A percentile compares a stretch with the other conserved stretches of the same genome.
Conservation (phyloP, 2,329 filamentous ascomycete genomes). For the Cylindrodendrum hubeiense region DNA sequence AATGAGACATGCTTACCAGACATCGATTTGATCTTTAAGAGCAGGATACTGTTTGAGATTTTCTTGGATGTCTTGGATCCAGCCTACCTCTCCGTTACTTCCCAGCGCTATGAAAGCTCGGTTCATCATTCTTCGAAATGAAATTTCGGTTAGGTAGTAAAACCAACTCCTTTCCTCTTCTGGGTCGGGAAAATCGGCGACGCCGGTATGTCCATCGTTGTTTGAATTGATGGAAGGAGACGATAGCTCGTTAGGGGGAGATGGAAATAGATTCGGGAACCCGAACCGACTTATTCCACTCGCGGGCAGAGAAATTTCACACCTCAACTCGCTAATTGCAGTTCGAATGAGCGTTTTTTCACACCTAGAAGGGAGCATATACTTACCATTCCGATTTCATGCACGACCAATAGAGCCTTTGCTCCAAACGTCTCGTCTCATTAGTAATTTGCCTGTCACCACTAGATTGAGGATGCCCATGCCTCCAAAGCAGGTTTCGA, state of each 20-base stretch:
- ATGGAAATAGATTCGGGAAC: conserved; percentile 49
- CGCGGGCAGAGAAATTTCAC: conserved; percentile 53
- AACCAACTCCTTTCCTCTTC: conserved; percentile 55
- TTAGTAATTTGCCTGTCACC: neutral
- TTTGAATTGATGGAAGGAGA: conserved; percentile 4
- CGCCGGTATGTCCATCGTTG: neutral
- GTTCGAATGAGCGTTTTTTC: neutral
- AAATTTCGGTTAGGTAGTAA: conserved; percentile 59
- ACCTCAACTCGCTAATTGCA: conserved; percentile 48
- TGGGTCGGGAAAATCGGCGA: neutral
- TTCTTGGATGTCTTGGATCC: conserved; percentile 25
- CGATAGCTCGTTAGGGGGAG: conserved; percentile 34
- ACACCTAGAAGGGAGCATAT: neutral
- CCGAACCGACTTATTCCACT: conserved; percentile 50
- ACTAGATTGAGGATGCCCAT: conserved; percentile 1
- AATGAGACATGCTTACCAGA: neutral
- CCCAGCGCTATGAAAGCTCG: conserved; percentile 51
- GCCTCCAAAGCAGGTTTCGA: conserved; percentile 50
- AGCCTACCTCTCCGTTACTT: conserved; percentile 26
- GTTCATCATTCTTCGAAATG: conserved; percentile 55
- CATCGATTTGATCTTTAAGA: conserved; percentile 11
- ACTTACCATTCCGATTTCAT: conserved; percentile 54
- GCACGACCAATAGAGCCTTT: conserved; percentile 57
- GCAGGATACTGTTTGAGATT: conserved; percentile 5
- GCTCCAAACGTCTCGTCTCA: conserved; percentile 50